These are phyloP conservation scores for Albizia julibrissin DNA, from an alignment of 306 rosid genomes.

Conservation along the genomic window DNA sequence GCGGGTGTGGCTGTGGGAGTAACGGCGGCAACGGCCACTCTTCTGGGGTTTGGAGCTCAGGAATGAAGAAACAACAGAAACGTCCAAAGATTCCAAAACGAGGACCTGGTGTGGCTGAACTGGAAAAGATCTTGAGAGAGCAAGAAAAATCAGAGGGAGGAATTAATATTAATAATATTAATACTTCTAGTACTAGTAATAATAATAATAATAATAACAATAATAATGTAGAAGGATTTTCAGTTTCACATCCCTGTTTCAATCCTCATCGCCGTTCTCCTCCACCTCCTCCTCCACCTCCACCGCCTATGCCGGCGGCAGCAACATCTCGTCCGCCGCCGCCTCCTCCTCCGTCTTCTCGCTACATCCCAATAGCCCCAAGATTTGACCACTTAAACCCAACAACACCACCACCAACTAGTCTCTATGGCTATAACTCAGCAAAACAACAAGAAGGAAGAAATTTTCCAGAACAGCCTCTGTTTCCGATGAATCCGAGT, in stretches of 20 bases:
- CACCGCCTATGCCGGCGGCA: background rate
- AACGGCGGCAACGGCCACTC: slow-evolving; percentile 2
- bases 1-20: background rate
- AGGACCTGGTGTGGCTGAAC: slow-evolving; percentile 85
- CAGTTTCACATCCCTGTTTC: slow-evolving; percentile 21
- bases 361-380: slow-evolving; percentile 15
- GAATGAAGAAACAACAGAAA: slow-evolving; percentile 22
- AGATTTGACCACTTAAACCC: slow-evolving; percentile 36
- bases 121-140: slow-evolving; percentile 69
- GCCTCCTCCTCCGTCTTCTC: background rate
- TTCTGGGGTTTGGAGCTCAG: background rate
- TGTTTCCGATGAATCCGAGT: slow-evolving; percentile 24
- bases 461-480: slow-evolving; percentile 28
- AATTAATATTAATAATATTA: background rate
- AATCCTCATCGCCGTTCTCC: slow-evolving; percentile 13
- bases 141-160: slow-evolving; percentile 33
- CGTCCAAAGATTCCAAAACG: slow-evolving; percentile 52
- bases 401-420: slow-evolving; percentile 1
- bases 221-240: slow-evolving; percentile 31
- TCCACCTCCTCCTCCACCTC: background rate
- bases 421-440: slow-evolving; percentile 17
- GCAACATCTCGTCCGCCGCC: background rate
- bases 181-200: background rate
- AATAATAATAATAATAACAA: background rate
- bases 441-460: background rate